Base-by-base conservation (phyloP, 2,329 filamentous ascomycete species). In the Pestalotiopsis sp. region DNA sequence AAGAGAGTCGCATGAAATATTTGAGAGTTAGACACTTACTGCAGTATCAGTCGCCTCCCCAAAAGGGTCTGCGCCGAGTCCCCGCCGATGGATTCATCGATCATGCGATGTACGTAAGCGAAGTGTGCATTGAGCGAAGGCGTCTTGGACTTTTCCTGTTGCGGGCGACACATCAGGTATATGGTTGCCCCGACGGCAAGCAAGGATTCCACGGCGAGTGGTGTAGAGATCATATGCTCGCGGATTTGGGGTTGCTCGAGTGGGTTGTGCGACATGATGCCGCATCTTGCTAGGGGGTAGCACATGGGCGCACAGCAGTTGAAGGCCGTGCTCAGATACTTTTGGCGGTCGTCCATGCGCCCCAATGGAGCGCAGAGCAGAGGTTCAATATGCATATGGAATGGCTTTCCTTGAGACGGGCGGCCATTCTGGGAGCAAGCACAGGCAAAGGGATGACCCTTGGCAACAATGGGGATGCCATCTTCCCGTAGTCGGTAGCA, bases 231-330 rank as follows among this genome's bases (percentile, higher is more conserved):
- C 20, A 66, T 20, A 12, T 9, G 12, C 7, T 58, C 49, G n/a
- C 20, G 31, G n/a, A 31, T 12, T 17, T 66, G n/a, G 27, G 25
- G 13, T n/a, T 36, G 64, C 14, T 39, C 31, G 25, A 56, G 52
- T 36, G 64, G 64, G n/a, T 58, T 56, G 49, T 57, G 20, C n/a
- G 45, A 31, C 64, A 66, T 66, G n/a, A 66, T 58, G 17, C 31
- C 17, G 45, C 27, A 58, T 7, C 13, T 36, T 3, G 57, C 23
- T 11, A 57, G 31, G n/a, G 64, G 59, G 31, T 62, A 62, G 25
- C 12, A 36, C 17, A 39, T 36, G 17, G 9, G 14, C 59, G 27
- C 31, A 20, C 27, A 62, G 13, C 38, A n/a, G 12, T 57, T 2
- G 25, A 66, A 20, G 14, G 41, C 52, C 20, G 57, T 13, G 27